Percentiles rank a stretch among this genome's conserved stretches.
Evolutionary conservation across 2,329 filamentous ascomycete genomes (phyloP).

Genomic region (Hawksworthiomyces lignivorus): DNA sequence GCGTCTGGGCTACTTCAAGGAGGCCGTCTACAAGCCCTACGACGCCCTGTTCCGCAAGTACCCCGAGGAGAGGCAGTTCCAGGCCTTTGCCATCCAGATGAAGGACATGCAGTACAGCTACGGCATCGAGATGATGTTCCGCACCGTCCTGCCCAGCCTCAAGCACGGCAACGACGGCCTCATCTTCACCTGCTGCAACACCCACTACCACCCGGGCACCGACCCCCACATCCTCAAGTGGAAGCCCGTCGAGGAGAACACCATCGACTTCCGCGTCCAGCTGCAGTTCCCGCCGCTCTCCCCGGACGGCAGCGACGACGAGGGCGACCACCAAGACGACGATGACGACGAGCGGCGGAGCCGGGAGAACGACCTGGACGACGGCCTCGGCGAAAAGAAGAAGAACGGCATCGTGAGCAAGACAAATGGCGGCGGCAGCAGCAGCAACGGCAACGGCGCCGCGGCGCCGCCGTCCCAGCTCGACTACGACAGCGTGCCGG

Average conservation of each 20-base stretch:
- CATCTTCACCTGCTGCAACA: constrained; percentile 92
- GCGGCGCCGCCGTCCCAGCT: constrained; percentile 55
- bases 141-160: constrained; percentile 71
- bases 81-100: constrained; percentile 75
- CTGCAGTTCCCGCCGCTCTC: constrained; percentile 63
- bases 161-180: constrained; percentile 93
- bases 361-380: neutral
- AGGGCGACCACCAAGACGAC: constrained; percentile 58
- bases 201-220: constrained; percentile 81
- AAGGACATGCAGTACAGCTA: constrained; percentile 89
- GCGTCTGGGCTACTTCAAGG: constrained; percentile 77
- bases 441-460: constrained; percentile 47
- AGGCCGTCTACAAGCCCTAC: constrained; percentile 67
- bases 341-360: constrained; percentile 62
- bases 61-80: constrained; percentile 60
- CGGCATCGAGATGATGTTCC: constrained; percentile 86
- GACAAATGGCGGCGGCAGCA: neutral
- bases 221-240: constrained; percentile 94
- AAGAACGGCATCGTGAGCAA: no score
- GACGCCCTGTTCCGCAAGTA: constrained; percentile 54
- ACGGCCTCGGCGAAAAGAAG: constrained; percentile 1
- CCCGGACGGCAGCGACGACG: constrained; percentile 62
- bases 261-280: constrained; percentile 79
- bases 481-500: constrained; percentile 75
- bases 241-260: constrained; percentile 95